phyloP scores from a whole-genome alignment of 2,329 filamentous ascomycete species.

The Trichoderma lentiforme region DNA sequence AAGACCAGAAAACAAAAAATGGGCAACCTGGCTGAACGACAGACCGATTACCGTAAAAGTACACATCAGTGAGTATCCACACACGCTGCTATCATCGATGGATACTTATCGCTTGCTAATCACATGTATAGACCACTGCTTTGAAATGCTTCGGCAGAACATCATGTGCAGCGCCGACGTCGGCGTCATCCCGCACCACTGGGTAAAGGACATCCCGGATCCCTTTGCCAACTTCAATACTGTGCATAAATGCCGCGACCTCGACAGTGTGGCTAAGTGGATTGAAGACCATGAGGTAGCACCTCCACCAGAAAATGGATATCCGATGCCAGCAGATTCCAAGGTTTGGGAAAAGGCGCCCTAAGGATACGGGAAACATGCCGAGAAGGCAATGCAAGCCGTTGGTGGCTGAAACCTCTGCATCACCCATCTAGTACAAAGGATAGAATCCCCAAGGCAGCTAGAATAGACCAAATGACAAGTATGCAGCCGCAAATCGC shows the following conservation, averaged over 20 bases:
- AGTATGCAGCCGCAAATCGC: too few species aligned
- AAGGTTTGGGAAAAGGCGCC: background rate
- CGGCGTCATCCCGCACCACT: conserved; percentile 2
- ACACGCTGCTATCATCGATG: too few species aligned
- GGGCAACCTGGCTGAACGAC: background rate
- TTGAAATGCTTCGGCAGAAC: conserved; percentile 7
- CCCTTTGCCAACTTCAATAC: conserved; percentile 7
- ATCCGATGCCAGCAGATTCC: background rate
- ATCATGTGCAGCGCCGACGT: conserved; percentile 5
- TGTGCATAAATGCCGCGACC: conserved; percentile 2
- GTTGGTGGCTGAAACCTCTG: too few species aligned
- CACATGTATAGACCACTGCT: conserved; percentile 4
- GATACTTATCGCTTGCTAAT: background rate
- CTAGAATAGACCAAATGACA: too few species aligned
- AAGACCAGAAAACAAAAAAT: background rate
- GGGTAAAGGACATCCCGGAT: conserved; percentile 1
- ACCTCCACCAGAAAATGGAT: background rate
- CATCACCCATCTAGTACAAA: too few species aligned
- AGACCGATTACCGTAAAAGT: background rate
- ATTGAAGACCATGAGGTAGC: background rate
- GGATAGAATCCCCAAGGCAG: too few species aligned
- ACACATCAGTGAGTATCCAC: too few species aligned
- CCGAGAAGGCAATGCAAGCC: too few species aligned
- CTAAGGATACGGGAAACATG: too few species aligned
- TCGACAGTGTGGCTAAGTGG: background rate